Evolutionary conservation across 352 stramenopile species (phyloP), one percentile per base, ranked within the genome.

Genomic region (Pythium brachiatum): DNA sequence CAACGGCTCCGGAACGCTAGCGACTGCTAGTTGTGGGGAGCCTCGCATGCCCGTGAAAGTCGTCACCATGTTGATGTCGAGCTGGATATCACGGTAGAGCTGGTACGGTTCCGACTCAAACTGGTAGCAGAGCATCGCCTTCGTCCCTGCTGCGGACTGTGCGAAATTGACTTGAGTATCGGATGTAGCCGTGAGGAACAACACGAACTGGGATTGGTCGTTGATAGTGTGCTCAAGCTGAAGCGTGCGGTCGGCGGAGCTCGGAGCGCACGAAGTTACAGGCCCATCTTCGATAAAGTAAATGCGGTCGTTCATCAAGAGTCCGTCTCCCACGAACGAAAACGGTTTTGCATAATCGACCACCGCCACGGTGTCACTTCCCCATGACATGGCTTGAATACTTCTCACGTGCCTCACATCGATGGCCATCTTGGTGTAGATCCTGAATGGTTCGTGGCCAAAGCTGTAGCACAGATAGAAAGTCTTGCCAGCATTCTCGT

Each of bases 391-490:
- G 0, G 77, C 68, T 41, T 68, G 23, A 3, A 90, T 69, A 1
- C 53, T 41, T 15, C 46, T 12, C 7, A 90, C 55, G 32, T 87
- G 65, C 13, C 78, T 81, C 9, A 90, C 74, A 66, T 81, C 61
- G 29, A 90, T 51, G 43, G 61, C 66, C 6, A 88, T 68, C 0
- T 32, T 34, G 3, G 74, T 61, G 36, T 89, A 90, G 8, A 88
- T 64, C 12, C 62, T 74, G 56, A 75, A 90, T 3, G 81, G 81
- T 20, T 90, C 79, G n/a, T 70, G 73, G 6, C 76, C 81, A 60
- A 89, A 90, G 44, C 86, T 83, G 66, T 87, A 89, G 48, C 81
- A 90, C 3, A 90, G 57, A 26, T 66, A 83, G 34, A 81, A 90
- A 0, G 57, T 81, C 12, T 83, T 83, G 5, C 81, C 79, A 20